Evolutionary conservation across 2,329 filamentous ascomycete species (phyloP), one percentile per base, ranked within the genome.

Genomic region (Geosmithia putterillii): DNA sequence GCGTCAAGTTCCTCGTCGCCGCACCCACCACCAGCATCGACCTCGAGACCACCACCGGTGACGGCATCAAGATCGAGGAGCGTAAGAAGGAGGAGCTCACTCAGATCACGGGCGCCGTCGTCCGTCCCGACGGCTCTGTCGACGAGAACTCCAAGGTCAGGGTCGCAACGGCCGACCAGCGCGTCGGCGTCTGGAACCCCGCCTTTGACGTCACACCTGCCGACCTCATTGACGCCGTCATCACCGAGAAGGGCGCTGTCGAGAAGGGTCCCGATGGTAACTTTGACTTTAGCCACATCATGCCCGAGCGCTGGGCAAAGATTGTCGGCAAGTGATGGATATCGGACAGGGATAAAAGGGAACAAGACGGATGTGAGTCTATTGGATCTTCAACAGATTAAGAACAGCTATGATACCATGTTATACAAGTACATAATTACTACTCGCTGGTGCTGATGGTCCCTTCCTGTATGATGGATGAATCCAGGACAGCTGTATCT

Each of bases 21-120:
- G 92, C 92, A 1, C 92, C 92, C 0, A 85, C 89, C 7, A 98
- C 92, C 2, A 95, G 87, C 45, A 92, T 98, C 52, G 92, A 98
- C 57, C 67, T 95, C 25, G 70, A 76, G 43, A 96, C 90, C 2
- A 71, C 75, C 50, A 83, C 78, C 2, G 92, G 92, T 1, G 67
- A 71, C 4, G 79, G 82, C 19, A 96, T 98, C 58, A 76, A 83
- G 52, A 96, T 98, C 50, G 92, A 98, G 64, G 81, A 96, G 68
- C 78, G 92, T 41, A 80, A 83, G 46, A 66, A 74, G 17, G 78
- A 81, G 49, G 92, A 98, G 66, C 74, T 98, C 46, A 94, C 87
- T 0, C 80, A 85, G 55, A 76, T 95, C 50, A 86, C 78, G 45
- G 90, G 90, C 2, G 86, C 86, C 1, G 70, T 83, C 14, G 76